Base-by-base conservation (phyloP, 192 early-diverging fungal species). In the Backusella parvicylindrica region DNA sequence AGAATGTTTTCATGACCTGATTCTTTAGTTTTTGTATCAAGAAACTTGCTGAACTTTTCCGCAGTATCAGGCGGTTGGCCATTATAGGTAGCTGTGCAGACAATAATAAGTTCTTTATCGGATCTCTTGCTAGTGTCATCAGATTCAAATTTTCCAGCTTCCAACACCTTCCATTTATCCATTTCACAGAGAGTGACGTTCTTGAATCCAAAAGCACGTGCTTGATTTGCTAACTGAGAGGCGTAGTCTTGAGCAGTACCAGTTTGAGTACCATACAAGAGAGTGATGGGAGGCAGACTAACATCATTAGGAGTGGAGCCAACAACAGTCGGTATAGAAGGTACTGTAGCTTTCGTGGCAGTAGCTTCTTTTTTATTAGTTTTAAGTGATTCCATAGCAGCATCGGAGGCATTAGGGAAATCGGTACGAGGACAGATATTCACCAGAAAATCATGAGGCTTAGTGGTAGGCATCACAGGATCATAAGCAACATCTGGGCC, bases 211-310 rank as follows among this genome's bases (percentile, higher is more conserved):
- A 87, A 81, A 8, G 50, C 28, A 13, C 68, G 41, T 53, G 79
- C 72, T 79, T 81, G 38, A 50, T 68, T 73, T 9, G 78, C 74
- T n/a, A 90, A 64, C 35, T 81, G 73, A 33, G 68, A 69, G 2
- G 86, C 88, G 66, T 81, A 89, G 47, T 89, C 89, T 36, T 82
- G 75, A 6, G 86, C 56, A 6, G 83, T 87, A 32, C 88, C 88
- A 26, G 86, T 86, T 69, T 90, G 85, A 21, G 81, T 80, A 23
- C 89, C 89, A 60, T 82, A 90, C 15, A 90, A 63, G 18, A 88
- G 49, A 7, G 83, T 82, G 37, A 86, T 71, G 3, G 80, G 81
- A 13, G 84, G 86, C 23, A 85, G 33, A 0, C 68, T 28, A 0
- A 77, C 18, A 13, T 67, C 8, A 36, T 23, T 56, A 32, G 68